phyloP scores from a whole-genome alignment of 2,329 filamentous ascomycete genomes.

The Aspergillus sp. region DNA sequence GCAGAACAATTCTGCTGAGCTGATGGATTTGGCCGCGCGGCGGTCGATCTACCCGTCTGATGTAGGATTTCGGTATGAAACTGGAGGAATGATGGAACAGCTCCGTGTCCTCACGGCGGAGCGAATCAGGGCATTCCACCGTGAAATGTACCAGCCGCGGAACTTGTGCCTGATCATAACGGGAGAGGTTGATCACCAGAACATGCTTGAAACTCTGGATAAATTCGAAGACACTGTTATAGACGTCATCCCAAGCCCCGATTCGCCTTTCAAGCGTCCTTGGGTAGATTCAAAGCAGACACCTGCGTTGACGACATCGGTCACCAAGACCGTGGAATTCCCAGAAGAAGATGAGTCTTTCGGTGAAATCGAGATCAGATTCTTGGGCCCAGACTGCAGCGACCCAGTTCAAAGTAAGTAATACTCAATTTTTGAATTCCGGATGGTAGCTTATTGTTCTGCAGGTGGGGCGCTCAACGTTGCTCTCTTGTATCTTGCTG shows the following conservation, averaged over 20 bases:
- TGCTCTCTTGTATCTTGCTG: slow-evolving; percentile 76
- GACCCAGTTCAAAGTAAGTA: slow-evolving; percentile 52
- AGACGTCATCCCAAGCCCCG: slow-evolving; percentile 66
- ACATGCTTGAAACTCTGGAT: slow-evolving; percentile 74
- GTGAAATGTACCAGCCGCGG: slow-evolving; percentile 95
- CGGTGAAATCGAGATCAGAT: slow-evolving; percentile 77
- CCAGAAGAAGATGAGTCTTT: slow-evolving; percentile 93
- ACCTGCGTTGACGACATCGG: slow-evolving; percentile 61
- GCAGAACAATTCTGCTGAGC: slow-evolving; percentile 71
- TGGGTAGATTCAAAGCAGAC: slow-evolving; percentile 85
- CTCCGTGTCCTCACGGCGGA: slow-evolving; percentile 78
- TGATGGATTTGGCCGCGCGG: slow-evolving; percentile 78
- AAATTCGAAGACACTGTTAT: slow-evolving; percentile 81
- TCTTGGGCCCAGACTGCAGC: slow-evolving; percentile 75
- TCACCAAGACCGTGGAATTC: slow-evolving; percentile 75
- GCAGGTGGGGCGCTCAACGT: slow-evolving; percentile 65
- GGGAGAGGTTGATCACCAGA: slow-evolving; percentile 77
- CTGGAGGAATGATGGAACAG: slow-evolving; percentile 93
- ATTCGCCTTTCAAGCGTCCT: slow-evolving; percentile 71
- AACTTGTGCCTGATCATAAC: slow-evolving; percentile 87
- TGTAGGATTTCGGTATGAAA: slow-evolving; percentile 92
- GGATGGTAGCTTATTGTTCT: slow-evolving; percentile 2
- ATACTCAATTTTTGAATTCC: background rate
- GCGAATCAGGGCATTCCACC: slow-evolving; percentile 87
- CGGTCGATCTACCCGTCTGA: slow-evolving; percentile 78